Evolutionary conservation across 208 protist genomes (phyloP).

Genomic region (Leishmania aethiopica): DNA sequence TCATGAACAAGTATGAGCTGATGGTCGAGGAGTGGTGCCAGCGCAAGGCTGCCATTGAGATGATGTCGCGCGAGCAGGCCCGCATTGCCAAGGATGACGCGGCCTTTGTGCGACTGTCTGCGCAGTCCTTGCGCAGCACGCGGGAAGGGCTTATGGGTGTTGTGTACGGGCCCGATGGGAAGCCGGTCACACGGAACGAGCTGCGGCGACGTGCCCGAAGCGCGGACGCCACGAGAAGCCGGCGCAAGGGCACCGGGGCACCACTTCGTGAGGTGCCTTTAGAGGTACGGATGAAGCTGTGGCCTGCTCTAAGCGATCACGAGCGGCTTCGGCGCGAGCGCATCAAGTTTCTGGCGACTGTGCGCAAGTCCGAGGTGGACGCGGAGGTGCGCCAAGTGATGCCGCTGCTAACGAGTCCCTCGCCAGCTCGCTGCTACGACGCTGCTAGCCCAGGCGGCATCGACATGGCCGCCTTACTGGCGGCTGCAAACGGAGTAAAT

Average conservation of each 20-base stretch:
- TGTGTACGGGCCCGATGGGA: constrained; percentile 32
- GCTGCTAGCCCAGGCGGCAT: neutral
- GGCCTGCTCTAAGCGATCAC: constrained; percentile 84
- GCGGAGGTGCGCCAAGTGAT: constrained; percentile 42
- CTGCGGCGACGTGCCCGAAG: constrained; percentile 39
- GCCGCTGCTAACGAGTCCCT: constrained; percentile 45
- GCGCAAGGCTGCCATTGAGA: constrained; percentile 71
- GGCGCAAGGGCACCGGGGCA: neutral
- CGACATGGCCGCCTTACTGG: constrained; percentile 18
- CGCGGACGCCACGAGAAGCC: constrained; percentile 18
- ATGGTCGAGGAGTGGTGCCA: constrained; percentile 92
- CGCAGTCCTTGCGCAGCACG: constrained; percentile 47
- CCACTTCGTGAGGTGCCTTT: constrained; percentile 54
- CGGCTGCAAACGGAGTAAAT: neutral
- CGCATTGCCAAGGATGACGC: constrained; percentile 56
- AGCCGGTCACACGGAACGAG: constrained; percentile 22
- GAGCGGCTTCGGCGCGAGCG: constrained; percentile 77
- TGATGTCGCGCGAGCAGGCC: constrained; percentile 62
- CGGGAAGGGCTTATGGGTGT: constrained; percentile 62
- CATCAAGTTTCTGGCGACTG: constrained; percentile 58
- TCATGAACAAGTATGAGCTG: constrained; percentile 89
- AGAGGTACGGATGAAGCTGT: constrained; percentile 79
- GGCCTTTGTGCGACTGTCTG: constrained; percentile 55
- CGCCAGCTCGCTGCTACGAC: constrained; percentile 24
- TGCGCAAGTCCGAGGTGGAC: constrained; percentile 51